These are phyloP conservation scores for Dipteronia sinensis DNA, from an alignment of 345 rosid genomes.

Conservation along the genomic window DNA sequence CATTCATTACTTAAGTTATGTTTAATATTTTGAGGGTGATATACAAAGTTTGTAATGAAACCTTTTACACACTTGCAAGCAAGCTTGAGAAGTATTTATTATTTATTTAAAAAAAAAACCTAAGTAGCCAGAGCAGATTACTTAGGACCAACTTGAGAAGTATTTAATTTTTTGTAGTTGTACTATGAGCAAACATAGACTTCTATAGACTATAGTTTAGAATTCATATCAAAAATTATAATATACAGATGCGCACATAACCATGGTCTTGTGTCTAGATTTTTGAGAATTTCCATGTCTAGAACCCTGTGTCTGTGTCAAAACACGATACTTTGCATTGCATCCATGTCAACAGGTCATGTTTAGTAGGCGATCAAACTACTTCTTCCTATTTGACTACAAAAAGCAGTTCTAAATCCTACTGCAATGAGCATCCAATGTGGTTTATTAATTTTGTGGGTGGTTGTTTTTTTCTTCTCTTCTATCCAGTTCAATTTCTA, in stretches of 20 bases:
- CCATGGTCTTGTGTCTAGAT: neutral
- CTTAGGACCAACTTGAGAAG: too few relatives aligned
- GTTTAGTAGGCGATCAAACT: neutral
- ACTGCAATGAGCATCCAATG: neutral
- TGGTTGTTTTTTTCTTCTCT: neutral
- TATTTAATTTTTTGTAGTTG: too few relatives aligned
- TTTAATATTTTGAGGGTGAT: too few relatives aligned
- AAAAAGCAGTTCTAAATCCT: neutral
- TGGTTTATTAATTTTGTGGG: neutral
- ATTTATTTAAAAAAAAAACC: too few relatives aligned
- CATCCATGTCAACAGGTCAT: neutral
- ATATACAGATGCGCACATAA: neutral
- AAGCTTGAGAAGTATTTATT: too few relatives aligned
- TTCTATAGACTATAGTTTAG: too few relatives aligned
- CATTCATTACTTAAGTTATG: too few relatives aligned
- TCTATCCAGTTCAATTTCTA: conserved; percentile 49
- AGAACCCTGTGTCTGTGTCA: neutral
- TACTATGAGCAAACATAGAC: too few relatives aligned
- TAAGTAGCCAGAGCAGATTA: too few relatives aligned
- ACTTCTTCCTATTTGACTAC: neutral
- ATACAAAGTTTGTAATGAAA: too few relatives aligned
- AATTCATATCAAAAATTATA: too few relatives aligned
- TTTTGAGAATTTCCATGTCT: neutral
- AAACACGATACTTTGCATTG: neutral
- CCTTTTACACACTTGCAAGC: too few relatives aligned